Base-by-base conservation (phyloP, 2,329 filamentous ascomycete genomes). In the Talaromyces sp. region DNA sequence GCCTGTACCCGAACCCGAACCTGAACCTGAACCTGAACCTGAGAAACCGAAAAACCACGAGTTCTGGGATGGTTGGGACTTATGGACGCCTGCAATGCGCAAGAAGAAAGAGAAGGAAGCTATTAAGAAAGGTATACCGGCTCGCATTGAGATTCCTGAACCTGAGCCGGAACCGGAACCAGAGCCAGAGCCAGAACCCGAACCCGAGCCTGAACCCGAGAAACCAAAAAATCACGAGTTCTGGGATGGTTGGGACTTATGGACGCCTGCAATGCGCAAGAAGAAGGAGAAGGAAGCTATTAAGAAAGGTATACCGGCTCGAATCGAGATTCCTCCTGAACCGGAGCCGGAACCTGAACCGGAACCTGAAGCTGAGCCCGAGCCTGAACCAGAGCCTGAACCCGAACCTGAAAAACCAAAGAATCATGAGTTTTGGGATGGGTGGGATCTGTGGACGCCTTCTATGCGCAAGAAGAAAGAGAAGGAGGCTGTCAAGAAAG, bases 111-210 rank as follows among this genome's bases (percentile, higher is more conserved):
- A 81, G 32, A 79, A 80, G 63, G 78, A 82, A 51, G 71, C 62
- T 49, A 60, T 64, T 26, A 65, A 65, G 26, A 65, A 64, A 46
- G 61, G 58, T 7, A 64, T 61, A 9, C 63, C 60, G n/a, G 60
- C 65, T 35, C 68, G 70, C 21, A 65, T 55, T 11, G 35, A 59
- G 27, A 19, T 41, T 13, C 53, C 53, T 17, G n/a, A n/a, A n/a
- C n/a, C n/a, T n/a, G n/a, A n/a, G n/a, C n/a, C n/a, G n/a, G n/a
- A n/a, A 57, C 68, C 71, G 38, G 74, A 83, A 7, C 82, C 84
- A 57, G 84, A 84, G 62, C 81, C 80, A 61, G 86, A 86, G 68
- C 83, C 84, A 27, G 71, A 74, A 41, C 43, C 35, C 3, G 49
- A 53, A 26, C 56, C 59, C 60, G 53, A 38, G 17, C 54, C 55